Evolutionary conservation across 2,329 filamentous ascomycete genomes (phyloP), one percentile per base, ranked within the genome.

Genomic region (Aspergillus novofumigatus): DNA sequence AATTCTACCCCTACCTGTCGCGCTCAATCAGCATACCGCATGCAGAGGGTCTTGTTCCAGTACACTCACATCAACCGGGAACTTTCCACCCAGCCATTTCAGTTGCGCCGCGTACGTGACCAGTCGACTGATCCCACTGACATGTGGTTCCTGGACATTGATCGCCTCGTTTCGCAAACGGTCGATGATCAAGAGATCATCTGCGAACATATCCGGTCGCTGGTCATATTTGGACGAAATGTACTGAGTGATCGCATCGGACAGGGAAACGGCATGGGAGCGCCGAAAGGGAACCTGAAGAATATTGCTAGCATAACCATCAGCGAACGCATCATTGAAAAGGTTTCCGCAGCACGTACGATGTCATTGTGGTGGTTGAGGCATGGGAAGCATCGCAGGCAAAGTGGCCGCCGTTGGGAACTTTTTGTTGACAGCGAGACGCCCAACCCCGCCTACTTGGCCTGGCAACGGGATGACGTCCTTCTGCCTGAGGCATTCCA

Each of bases 151-250:
- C 58, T 89, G 85, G 2, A 94, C 89, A 72, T 92, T 91, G 55
- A 96, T 82, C n/a, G 94, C 94, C 72, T 95, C 90, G 60, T 84
- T 84, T 4, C 94, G 87, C 57, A 97, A 79, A 51, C 85, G 81
- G 71, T 97, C 92, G 68, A 99, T 92, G 63, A 89, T 84, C 69
- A 92, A 86, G 57, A 96, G 85, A 77, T 99, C 94, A 62, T 90
- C 84, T 61, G 86, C 85, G 76, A 99, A 99, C 88, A 96, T 96
- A 75, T 97, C 92, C 35, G 94, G 93, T 72, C 96, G 93, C 73
- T 99, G 94, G 75, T 97, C 93, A 87, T 97, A 97, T 82, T 97
- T 97, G 75, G 86, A 88, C 60, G 92, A 96, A 69, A 99, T 97
- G 79, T 99, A 97, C 72, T 94, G 88, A 63, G 90, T 91, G 72